A percentile compares a stretch with the other conserved stretches of the same genome.
phyloP scores from a whole-genome alignment of 306 rosid species.

The Cucurbita pepo region DNA sequence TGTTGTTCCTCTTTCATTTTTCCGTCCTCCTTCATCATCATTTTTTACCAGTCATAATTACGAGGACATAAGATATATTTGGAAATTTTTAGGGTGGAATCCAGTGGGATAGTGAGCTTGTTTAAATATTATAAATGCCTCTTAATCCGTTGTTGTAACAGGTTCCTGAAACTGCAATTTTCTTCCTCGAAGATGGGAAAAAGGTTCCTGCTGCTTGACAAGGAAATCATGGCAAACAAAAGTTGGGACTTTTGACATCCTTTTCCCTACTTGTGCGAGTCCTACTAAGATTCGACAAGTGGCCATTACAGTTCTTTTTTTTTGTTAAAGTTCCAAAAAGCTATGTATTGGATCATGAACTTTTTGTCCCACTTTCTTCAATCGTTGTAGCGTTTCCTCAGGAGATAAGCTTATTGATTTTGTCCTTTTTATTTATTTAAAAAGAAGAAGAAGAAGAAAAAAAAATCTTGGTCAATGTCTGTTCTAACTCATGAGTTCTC shows the following conservation, averaged over 20 bases:
- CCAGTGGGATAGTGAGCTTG: neutral
- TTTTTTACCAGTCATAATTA: neutral
- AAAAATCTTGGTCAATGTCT: neutral
- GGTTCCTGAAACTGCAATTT: slow-evolving; percentile 87
- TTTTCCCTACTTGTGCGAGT: slow-evolving; percentile 7
- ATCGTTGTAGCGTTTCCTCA: slow-evolving; percentile 1
- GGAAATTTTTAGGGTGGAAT: neutral
- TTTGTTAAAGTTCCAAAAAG: slow-evolving; percentile 7
- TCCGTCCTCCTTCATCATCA: neutral
- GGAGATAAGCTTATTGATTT: neutral
- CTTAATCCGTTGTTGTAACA: slow-evolving; percentile 11
- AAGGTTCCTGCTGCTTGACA: slow-evolving; percentile 94
- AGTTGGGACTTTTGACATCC: slow-evolving; percentile 1
- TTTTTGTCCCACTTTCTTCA: slow-evolving; percentile 1
- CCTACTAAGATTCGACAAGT: slow-evolving; percentile 7
- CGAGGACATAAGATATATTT: neutral
- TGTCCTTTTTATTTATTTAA: neutral
- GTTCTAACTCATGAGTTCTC: neutral
- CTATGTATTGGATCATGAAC: slow-evolving; percentile 1
- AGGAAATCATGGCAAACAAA: slow-evolving; percentile 15
- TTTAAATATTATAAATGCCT: neutral
- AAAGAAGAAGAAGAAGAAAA: neutral
- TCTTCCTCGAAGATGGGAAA: slow-evolving; percentile 93
- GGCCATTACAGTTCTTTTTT: slow-evolving; percentile 4
- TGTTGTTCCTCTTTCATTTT: neutral